phyloP scores from a whole-genome alignment of 169 alveolate genomes.

The Babesia ovis region DNA sequence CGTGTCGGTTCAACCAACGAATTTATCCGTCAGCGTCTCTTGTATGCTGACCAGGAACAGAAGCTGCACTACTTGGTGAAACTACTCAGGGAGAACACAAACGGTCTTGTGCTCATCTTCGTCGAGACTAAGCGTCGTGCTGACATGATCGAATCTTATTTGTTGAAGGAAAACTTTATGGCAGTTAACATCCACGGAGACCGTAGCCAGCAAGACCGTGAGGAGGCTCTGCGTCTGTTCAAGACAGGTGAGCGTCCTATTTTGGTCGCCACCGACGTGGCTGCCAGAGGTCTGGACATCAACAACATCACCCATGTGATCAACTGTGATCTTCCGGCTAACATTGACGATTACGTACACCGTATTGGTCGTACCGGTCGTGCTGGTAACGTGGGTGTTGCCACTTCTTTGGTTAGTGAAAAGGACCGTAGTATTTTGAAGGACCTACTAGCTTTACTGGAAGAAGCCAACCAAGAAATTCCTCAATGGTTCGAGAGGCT shows the following conservation, averaged over 20 bases:
- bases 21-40: conserved; percentile 87
- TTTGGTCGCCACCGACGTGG: conserved; percentile 98
- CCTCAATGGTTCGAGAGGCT: conserved; percentile 78
- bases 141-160: conserved; percentile 84
- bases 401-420: conserved; percentile 92
- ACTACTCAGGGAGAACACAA: conserved; percentile 77
- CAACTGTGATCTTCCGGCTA: conserved; percentile 93
- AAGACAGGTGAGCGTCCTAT: conserved; percentile 90
- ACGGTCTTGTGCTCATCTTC: conserved; percentile 79
- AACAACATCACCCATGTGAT: conserved; percentile 93
- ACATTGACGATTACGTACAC: conserved; percentile 94
- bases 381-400: conserved; percentile 97
- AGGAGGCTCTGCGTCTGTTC: conserved; percentile 87
- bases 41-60: conserved; percentile 87
- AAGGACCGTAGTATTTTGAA: conserved; percentile 84
- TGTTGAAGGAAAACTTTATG: conserved; percentile 80
- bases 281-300: conserved; percentile 98
- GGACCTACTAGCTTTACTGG: conserved; percentile 80
- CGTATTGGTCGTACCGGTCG: conserved; percentile 98
- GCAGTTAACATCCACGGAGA: conserved; percentile 95
- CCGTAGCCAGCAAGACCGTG: conserved; percentile 92
- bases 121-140: conserved; percentile 88
- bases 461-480: conserved; percentile 75
- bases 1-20: conserved; percentile 93
- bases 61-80: conserved; percentile 80